Base-by-base conservation (phyloP, 1,139 yeast genomes). In the Trichomonascaceae sp. region DNA sequence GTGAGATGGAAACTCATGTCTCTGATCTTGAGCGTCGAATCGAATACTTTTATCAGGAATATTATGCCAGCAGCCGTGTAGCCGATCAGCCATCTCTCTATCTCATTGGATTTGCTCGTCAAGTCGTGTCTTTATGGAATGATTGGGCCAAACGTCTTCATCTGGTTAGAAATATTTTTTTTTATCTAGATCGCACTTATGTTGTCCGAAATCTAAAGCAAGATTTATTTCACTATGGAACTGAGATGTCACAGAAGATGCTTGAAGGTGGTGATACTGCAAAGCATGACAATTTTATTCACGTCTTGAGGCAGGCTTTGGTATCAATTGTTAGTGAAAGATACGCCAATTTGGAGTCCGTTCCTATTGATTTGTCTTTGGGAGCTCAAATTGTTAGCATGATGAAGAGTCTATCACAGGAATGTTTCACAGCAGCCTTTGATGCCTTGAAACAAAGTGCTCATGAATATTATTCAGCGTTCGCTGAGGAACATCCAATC, bases 101-200 rank as follows among this genome's bases (percentile, higher is more conserved):
- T 36, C 41, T 36, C 7, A 3, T 2, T n/a, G 17, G n/a, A 36
- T 36, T 36, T 36, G 41, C 41, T 36, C 41, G 41, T 13, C 41
- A 36, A 10, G 30, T 47, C 27, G 44, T 47, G 15, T 32, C 41
- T 9, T 53, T 53, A 19, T 69, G 70, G 70, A 47, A 53, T 15
- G 47, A 49, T 7, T 68, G 71, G 71, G 52, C 57, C 7, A 49
- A 53, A n/a, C 62, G 66, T 55, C 51, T 66, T n/a, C 55, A 54
- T 15, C 51, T 60, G 43, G 57, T 69, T 13, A 57, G 66, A 30
- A 65, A 64, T 49, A 63, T 73, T 3, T 70, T 64, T 51, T 63
- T 69, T 36, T 72, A 69, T 53, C 62, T 73, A 24, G 76, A 73
- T 52, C 62, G 74, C 49, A 69, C 71, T 4, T 73, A 69, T 56